Conservation (phyloP, 2,329 filamentous ascomycete species). For the Aquanectria penicillioides region DNA sequence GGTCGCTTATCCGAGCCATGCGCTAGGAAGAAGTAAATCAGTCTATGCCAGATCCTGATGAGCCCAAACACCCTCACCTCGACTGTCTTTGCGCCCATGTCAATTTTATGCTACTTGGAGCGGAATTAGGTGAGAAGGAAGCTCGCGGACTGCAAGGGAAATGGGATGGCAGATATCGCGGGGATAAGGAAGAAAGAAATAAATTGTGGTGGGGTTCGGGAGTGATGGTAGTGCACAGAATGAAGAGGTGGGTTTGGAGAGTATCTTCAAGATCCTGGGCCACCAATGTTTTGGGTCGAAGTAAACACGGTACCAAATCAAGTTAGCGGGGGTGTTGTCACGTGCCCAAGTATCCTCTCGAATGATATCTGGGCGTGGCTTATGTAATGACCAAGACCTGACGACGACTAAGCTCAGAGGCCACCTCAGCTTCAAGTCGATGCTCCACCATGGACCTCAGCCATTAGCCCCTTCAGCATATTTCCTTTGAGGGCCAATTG, state of each 20-base stretch:
- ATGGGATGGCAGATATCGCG: conserved; percentile 3
- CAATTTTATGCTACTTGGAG: conserved; percentile 3
- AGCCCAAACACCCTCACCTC: conserved; percentile 39
- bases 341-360: conserved; percentile 19
- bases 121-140: neutral
- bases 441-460: conserved; percentile 30
- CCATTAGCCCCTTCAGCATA: conserved; percentile 7
- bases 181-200: conserved; percentile 8
- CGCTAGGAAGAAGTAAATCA: conserved; percentile 49
- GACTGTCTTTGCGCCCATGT: conserved; percentile 40
- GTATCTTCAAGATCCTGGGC: neutral
- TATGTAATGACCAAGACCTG: too few relatives aligned
- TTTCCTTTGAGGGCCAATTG: conserved; percentile 38
- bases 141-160: neutral
- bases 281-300: conserved; percentile 41
- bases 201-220: conserved; percentile 15
- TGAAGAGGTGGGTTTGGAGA: conserved; percentile 31
- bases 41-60: conserved; percentile 19
- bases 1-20: conserved; percentile 58
- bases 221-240: conserved; percentile 15
- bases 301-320: conserved; percentile 46
- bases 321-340: conserved; percentile 31
- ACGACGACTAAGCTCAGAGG: conserved; percentile 44
- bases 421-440: conserved; percentile 48
- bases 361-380: conserved; percentile 24